A percentile compares a stretch with the other conserved stretches of the same genome.
These are phyloP conservation scores for Rosa persica DNA, from an alignment of 306 rosid species.

Conservation along the genomic window DNA sequence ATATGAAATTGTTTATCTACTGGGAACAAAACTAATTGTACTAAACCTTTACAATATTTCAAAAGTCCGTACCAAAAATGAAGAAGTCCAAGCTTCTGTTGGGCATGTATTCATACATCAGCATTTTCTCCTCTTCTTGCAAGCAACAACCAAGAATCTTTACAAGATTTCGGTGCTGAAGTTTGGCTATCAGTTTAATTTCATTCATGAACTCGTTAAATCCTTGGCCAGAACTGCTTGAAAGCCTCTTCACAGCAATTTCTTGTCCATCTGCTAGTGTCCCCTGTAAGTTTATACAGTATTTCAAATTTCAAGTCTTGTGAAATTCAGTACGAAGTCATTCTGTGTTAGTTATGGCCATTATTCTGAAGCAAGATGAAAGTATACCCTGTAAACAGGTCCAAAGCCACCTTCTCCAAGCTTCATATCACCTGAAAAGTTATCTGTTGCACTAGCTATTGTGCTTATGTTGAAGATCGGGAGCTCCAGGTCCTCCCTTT, in stretches of 20 bases:
- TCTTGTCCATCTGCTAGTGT: conserved; percentile 43
- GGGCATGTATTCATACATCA: conserved; percentile 63
- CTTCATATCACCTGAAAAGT: conserved; percentile 42
- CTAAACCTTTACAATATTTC: neutral
- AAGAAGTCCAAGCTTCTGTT: conserved; percentile 66
- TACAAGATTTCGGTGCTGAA: conserved; percentile 71
- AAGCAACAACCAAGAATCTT: conserved; percentile 61
- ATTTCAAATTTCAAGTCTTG: neutral
- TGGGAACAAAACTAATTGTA: neutral
- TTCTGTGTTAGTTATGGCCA: neutral
- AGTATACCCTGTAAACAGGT: conserved; percentile 46
- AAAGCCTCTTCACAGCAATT: conserved; percentile 65
- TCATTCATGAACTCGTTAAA: conserved; percentile 57
- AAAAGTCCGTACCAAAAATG: conserved; percentile 51
- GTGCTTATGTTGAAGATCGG: conserved; percentile 39
- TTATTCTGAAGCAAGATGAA: neutral
- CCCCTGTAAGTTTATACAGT: conserved; percentile 43
- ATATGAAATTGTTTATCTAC: neutral
- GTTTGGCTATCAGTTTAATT: conserved; percentile 55
- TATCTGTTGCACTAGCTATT: conserved; percentile 40
- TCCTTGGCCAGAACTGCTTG: conserved; percentile 57
- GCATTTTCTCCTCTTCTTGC: conserved; percentile 44
- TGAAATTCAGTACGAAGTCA: neutral
- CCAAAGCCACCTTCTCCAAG: conserved; percentile 72
- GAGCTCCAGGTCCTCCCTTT: conserved; percentile 42